Evolutionary conservation across 2,329 filamentous ascomycete species (phyloP).

Genomic region (Hypoxylon sp.): DNA sequence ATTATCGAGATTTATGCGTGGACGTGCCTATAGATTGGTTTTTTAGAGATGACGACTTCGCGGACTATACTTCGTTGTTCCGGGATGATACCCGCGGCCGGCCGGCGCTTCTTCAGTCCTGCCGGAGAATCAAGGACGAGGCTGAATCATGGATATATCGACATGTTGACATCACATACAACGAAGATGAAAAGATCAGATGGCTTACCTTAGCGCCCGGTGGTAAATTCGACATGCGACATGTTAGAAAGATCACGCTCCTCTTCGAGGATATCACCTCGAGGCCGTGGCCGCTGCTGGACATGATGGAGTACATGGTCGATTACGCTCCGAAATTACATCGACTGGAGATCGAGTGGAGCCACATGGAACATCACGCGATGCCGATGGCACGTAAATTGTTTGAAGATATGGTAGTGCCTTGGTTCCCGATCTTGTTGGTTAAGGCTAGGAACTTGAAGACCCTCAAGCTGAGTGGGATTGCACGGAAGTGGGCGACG

Average conservation of each 20-base stretch:
- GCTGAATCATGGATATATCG: constrained; percentile 3
- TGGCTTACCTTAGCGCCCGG: background rate
- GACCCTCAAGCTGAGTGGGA: background rate
- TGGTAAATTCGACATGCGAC: background rate
- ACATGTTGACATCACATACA: background rate
- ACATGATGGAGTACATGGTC: constrained; percentile 2
- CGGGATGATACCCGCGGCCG: background rate
- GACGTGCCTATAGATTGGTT: background rate
- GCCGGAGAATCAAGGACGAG: constrained; percentile 19
- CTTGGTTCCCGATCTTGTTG: constrained; percentile 11
- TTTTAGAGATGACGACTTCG: too few species aligned
- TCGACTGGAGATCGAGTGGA: background rate
- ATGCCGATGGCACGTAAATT: background rate
- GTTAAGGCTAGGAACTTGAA: constrained; percentile 5
- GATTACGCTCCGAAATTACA: background rate
- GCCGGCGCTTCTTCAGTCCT: constrained; percentile 4
- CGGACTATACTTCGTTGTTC: background rate
- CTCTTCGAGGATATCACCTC: background rate
- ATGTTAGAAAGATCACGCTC: background rate
- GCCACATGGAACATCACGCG: background rate
- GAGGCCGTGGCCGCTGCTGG: background rate
- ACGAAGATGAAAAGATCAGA: background rate
- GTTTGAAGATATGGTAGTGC: background rate
- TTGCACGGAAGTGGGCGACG: background rate
- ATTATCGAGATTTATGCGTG: background rate